Evolutionary conservation across 371 early-diverging fungal species (phyloP), one percentile per base, ranked within the genome.

Genomic region (Mortierella sp.): DNA sequence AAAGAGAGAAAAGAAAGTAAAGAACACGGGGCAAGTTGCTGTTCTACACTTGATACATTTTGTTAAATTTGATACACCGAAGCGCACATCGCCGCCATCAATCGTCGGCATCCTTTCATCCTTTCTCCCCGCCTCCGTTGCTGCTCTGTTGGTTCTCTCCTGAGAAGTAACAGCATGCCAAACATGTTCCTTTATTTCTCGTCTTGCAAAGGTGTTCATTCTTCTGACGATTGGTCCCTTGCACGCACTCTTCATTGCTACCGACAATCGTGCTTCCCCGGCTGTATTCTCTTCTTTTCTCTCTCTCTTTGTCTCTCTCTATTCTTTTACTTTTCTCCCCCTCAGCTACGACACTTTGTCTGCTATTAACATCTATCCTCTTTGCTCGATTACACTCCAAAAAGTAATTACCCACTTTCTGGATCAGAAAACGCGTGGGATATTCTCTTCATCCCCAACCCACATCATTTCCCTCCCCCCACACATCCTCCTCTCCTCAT

Each of bases 61-160:
- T 40, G 40, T 9, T 40, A 40, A 40, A 40, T 40, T 51, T 51
- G 28, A 22, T 51, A 51, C 53, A 51, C 6, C 28, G 26, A 51
- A 51, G 26, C 26, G 28, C 26, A 26, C 53, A 51, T 26, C 53
- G 26, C 53, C 53, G 23, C 47, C n/a, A 3, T 51, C 53, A 51
- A 28, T 32, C 57, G 1, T 59, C 32, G 45, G 61, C n/a, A 28
- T 26, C 15, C 47, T 42, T 60, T 40, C 60, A 42, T 60, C 61
- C 61, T 29, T 61, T 61, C 63, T 62, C 63, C 53, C 35, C 35
- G 63, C 51, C 63, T 62, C 63, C 51, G 63, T 62, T 62, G 53
- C 63, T 29, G 23, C 35, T 62, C 53, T 51, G 43, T 13, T 19
- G 34, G 9, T 51, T 62, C 43, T 62, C 63, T 62, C 63, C 63